Percentiles rank a stretch among this genome's conserved stretches.
phyloP scores from a whole-genome alignment of 2,329 filamentous ascomycete species.

The Ploettnerulaceae sp. region DNA sequence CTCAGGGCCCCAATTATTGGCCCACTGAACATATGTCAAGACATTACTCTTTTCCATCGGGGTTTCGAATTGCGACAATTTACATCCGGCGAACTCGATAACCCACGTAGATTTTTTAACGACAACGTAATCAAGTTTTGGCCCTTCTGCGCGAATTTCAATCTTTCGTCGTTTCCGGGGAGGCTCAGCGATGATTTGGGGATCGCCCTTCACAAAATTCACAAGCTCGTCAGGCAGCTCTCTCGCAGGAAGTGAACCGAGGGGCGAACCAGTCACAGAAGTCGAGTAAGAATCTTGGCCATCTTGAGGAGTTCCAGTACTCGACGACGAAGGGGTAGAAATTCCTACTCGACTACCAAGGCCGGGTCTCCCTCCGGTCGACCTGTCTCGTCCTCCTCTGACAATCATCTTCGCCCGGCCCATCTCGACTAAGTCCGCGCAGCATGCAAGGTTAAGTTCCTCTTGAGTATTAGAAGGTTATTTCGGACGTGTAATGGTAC shows the following conservation, averaged over 20 bases:
- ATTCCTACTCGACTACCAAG: neutral
- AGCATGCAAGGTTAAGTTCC: too few species aligned
- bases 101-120: constrained; percentile 27
- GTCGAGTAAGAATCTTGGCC: constrained; percentile 2
- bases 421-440: too few species aligned
- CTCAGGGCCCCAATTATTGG: constrained; percentile 6
- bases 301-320: constrained; percentile 4
- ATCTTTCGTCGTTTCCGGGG: constrained; percentile 26
- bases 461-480: too few species aligned
- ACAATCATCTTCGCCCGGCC: too few species aligned
- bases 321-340: constrained; percentile 4
- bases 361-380: neutral
- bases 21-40: constrained; percentile 19
- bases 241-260: neutral
- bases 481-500: too few species aligned
- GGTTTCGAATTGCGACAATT: constrained; percentile 18
- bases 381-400: neutral
- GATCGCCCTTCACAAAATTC: constrained; percentile 15
- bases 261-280: constrained; percentile 9
- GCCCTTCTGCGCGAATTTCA: neutral
- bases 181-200: constrained; percentile 15
- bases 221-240: constrained; percentile 23
- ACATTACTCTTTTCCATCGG: constrained; percentile 21
- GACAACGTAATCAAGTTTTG: constrained; percentile 23
- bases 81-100: constrained; percentile 12